These are phyloP conservation scores for Leishmania martiniquensis DNA, from an alignment of 208 protist species.

Conservation along the genomic window DNA sequence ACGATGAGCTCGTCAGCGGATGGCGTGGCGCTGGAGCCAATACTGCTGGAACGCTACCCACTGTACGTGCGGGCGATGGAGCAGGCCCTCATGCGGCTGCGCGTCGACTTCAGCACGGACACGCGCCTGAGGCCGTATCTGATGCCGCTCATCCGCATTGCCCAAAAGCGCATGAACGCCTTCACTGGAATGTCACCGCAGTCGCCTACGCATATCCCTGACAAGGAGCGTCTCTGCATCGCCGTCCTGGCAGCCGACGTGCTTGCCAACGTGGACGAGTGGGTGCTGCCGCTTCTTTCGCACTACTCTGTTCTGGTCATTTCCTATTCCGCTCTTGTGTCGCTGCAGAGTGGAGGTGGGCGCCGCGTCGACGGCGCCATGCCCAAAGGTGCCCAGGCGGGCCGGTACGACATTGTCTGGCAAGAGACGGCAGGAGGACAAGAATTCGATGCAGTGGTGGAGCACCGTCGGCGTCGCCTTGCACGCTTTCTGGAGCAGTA, in stretches of 20 bases:
- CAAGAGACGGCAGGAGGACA: constrained; percentile 31
- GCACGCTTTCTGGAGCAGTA: constrained; percentile 64
- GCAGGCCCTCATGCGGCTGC: constrained; percentile 63
- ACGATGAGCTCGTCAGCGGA: constrained; percentile 16
- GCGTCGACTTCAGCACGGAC: constrained; percentile 60
- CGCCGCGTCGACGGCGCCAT: constrained; percentile 44
- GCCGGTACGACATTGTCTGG: constrained; percentile 45
- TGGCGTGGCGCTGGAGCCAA: constrained; percentile 46
- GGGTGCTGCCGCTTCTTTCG: constrained; percentile 72
- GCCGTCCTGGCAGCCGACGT: constrained; percentile 83
- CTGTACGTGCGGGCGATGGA: constrained; percentile 66
- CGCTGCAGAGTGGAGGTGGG: constrained; percentile 56
- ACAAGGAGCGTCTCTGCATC: constrained; percentile 35
- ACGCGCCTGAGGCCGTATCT: constrained; percentile 60
- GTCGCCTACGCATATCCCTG: constrained; percentile 59
- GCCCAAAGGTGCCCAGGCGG: constrained; percentile 35
- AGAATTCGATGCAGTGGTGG: constrained; percentile 50
- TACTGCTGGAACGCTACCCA: constrained; percentile 61
- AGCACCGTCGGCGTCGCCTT: constrained; percentile 55
- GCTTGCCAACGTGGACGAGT: constrained; percentile 75
- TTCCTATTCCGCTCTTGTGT: constrained; percentile 65
- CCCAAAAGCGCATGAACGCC: constrained; percentile 79
- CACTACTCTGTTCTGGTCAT: constrained; percentile 85
- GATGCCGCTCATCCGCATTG: constrained; percentile 65
- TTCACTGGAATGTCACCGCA: constrained; percentile 76